phyloP scores from a whole-genome alignment of 495 filamentous ascomycete species.

The Annulohypoxylon moriforme region DNA sequence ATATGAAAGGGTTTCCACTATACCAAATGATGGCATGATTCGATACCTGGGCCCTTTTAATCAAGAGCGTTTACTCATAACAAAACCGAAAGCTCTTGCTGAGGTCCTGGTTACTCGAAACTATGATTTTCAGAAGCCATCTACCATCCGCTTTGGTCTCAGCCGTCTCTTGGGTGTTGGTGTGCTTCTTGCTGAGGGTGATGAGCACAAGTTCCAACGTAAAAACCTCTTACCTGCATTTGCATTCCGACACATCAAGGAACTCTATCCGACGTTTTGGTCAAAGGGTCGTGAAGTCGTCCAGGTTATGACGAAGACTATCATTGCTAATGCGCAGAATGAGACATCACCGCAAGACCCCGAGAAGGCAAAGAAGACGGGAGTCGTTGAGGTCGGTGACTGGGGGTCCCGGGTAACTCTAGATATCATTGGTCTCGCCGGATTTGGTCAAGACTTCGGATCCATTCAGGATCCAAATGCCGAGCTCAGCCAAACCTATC shows the following conservation, averaged over 20 bases:
- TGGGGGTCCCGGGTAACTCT: slow-evolving; percentile 82
- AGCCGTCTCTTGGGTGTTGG: slow-evolving; percentile 78
- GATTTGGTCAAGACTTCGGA: slow-evolving; percentile 82
- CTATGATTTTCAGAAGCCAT: slow-evolving; percentile 85
- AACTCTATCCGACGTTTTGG: slow-evolving; percentile 89
- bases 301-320: slow-evolving; percentile 57
- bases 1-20: slow-evolving; percentile 65
- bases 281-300: slow-evolving; percentile 65
- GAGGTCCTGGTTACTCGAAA: slow-evolving; percentile 76
- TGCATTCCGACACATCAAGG: slow-evolving; percentile 84
- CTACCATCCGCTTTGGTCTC: slow-evolving; percentile 64
- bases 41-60: slow-evolving; percentile 78
- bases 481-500: slow-evolving; percentile 75
- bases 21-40: slow-evolving; percentile 91
- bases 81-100: slow-evolving; percentile 71
- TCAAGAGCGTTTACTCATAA: slow-evolving; percentile 74
- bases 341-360: slow-evolving; percentile 54
- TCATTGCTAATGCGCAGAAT: slow-evolving; percentile 46
- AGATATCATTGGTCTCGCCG: slow-evolving; percentile 87
- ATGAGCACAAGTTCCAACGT: slow-evolving; percentile 84
- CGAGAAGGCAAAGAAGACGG: slow-evolving; percentile 54
- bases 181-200: slow-evolving; percentile 83
- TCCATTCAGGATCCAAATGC: slow-evolving; percentile 73
- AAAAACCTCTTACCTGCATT: slow-evolving; percentile 88
- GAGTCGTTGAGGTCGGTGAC: slow-evolving; percentile 71